Base-by-base conservation (phyloP, 2,329 filamentous ascomycete species). In the Graphiopsis chlorocephala region DNA sequence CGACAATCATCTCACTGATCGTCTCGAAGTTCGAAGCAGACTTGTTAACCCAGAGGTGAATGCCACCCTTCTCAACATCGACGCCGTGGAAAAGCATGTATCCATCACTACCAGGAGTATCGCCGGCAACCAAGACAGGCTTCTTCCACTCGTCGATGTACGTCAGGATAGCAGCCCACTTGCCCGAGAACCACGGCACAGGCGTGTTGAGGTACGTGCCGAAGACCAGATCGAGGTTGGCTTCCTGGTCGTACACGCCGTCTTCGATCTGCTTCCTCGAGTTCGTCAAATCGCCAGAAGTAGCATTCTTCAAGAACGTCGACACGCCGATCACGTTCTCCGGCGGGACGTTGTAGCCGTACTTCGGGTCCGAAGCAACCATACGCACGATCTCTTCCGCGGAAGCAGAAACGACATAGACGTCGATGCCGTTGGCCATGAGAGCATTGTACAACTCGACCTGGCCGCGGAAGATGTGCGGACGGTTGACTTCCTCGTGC, bases 41-140 rank as follows among this genome's bases (percentile, higher is more conserved):
- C 61, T 78, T 75, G 68, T 82, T 76, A 52, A 83, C 66, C 76
- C 79, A 79, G 26, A 83, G 70, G 59, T 79, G 75, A 29, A 81
- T 71, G 3, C 80, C 80, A 2, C 79, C 80, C 58, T 76, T 76
- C 14, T 67, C 72, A 12, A 79, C 75, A 56, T 81, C 78, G 4
- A 80, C 80, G 12, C 78, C 80, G 33, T 81, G 79, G 69, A 81
- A 81, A 15, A 77, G 72, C 80, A 81, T 81, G 11, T 78, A 78
- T 0, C 78, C 78, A 56, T 81, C 80, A 66, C 78, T 81, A 11
- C 70, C 72, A 0, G 79, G 80, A 0, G 80, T 81, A 63, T 81
- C 80, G n/a, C 80, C 80, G 1, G 64, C 80, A 14, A 74, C 80
- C 1, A 81, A 71, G 5, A 81, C 68, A 1, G 80, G 79, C 65